Conservation (phyloP, 441 rosid species). For the Aleurites moluccanus region DNA sequence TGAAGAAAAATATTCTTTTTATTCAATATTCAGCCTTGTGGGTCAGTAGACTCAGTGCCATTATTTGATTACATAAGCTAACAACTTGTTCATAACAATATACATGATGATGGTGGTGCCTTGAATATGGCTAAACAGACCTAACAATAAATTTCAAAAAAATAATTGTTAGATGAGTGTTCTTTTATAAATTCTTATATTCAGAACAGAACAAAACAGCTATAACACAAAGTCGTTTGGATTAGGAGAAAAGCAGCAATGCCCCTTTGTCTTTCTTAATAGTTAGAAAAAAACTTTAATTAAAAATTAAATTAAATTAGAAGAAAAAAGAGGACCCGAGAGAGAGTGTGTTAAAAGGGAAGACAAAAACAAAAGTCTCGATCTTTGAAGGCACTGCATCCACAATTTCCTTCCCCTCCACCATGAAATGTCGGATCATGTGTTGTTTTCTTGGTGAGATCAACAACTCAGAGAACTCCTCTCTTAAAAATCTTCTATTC, state of each 20-base stretch:
- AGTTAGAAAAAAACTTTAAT: neutral
- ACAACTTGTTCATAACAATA: slow-evolving; percentile 16
- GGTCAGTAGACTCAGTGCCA: slow-evolving; percentile 1
- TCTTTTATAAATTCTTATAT: slow-evolving; percentile 9
- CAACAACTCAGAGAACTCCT: slow-evolving; percentile 26
- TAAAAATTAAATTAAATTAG: neutral
- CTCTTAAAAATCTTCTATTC: neutral
- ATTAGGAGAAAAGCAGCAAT: neutral
- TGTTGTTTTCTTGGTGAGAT: slow-evolving; percentile 27
- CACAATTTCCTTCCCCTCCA: slow-evolving; percentile 39
- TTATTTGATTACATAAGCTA: neutral
- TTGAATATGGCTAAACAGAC: slow-evolving; percentile 25
- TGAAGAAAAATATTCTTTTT: neutral
- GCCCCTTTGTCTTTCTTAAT: neutral
- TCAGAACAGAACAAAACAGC: neutral
- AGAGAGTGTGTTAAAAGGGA: slow-evolving; percentile 30
- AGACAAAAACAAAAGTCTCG: slow-evolving; percentile 37
- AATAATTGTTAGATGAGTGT: slow-evolving; percentile 11
- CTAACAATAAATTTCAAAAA: slow-evolving; percentile 6
- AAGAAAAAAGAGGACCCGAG: neutral
- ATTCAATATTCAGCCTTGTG: neutral
- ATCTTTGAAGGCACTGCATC: slow-evolving; percentile 41
- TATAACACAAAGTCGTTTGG: slow-evolving; percentile 4
- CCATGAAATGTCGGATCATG: slow-evolving; percentile 48
- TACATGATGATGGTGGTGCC: slow-evolving; percentile 4